Evolutionary conservation across 2,329 filamentous ascomycete species (phyloP).

Genomic region (Bipolaris oryzae): DNA sequence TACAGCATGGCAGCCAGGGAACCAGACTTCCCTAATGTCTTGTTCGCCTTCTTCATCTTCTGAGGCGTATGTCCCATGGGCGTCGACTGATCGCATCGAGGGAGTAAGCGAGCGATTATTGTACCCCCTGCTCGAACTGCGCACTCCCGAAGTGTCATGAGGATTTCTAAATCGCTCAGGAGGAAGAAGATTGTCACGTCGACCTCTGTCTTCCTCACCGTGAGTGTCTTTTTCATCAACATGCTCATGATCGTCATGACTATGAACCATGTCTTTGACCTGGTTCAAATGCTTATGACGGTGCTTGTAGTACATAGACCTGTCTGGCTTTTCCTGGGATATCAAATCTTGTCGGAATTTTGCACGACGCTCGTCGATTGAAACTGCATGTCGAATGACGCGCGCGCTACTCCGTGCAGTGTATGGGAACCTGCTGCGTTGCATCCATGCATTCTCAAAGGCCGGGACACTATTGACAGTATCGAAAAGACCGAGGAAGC

Average conservation of each 20-base stretch:
- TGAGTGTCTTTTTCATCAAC: slow-evolving; percentile 16
- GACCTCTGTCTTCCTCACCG: slow-evolving; percentile 21
- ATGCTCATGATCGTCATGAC: slow-evolving; percentile 19
- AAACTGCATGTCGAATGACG: slow-evolving; percentile 71
- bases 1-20: slow-evolving; percentile 73
- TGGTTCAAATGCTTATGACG: slow-evolving; percentile 33
- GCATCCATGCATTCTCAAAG: slow-evolving; percentile 79
- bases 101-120: slow-evolving; percentile 22
- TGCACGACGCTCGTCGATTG: slow-evolving; percentile 72
- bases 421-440: slow-evolving; percentile 76
- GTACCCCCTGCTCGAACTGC: slow-evolving; percentile 40
- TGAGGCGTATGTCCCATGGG: slow-evolving; percentile 28
- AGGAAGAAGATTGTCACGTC: slow-evolving; percentile 34
- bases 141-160: slow-evolving; percentile 44
- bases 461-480: slow-evolving; percentile 80
- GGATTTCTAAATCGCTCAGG: slow-evolving; percentile 40
- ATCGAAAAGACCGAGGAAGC: slow-evolving; percentile 80
- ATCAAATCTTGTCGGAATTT: slow-evolving; percentile 76
- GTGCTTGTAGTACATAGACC: slow-evolving; percentile 35
- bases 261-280: slow-evolving; percentile 16
- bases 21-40: slow-evolving; percentile 82
- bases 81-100: slow-evolving; percentile 43
- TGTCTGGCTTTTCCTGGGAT: slow-evolving; percentile 50
- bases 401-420: slow-evolving; percentile 61
- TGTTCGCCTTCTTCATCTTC: slow-evolving; percentile 59